Base-by-base conservation (phyloP, 176 grass and related monocot genomes). In the Cenchrus fungigraminus region DNA sequence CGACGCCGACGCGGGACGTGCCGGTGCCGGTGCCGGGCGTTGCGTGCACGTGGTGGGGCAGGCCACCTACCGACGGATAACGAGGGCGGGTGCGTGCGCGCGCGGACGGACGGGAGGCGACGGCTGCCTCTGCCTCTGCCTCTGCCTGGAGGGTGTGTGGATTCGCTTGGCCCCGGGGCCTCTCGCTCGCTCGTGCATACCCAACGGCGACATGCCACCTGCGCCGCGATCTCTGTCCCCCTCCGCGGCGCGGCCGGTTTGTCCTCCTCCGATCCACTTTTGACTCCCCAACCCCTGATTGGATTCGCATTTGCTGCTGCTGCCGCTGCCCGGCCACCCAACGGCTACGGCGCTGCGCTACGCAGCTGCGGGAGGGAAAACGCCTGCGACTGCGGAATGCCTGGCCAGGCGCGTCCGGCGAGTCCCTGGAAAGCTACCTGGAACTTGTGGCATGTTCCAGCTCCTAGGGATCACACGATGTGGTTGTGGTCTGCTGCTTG, bases 11-110 rank as follows among this genome's bases (percentile, higher is more conserved):
- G 37, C 37, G 37, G 37, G 37, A 40, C 37, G 37, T 32, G 37
- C 37, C 31, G 31, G 37, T 40, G 37, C 37, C 37, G 37, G 49
- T 9, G 49, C 9, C 49, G 9, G 49, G 49, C 49, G 49, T 51
- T 9, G 49, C 8, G 51, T 9, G 12, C 86, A 87, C 86, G 79
- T 87, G 86, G 86, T 82, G 86, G 86, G 84, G 74, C 73, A 29
- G 13, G 67, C 37, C 47, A 70, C 55, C 73, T 6, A 57, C 52
- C 52, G 73, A 76, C 73, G 73, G 73, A 56, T 53, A 34, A 49
- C 25, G 71, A 29, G 22, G 50, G 28, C 50, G 28, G 28, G 25
- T n/a, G 46, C 13, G 70, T 44, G 22, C 3, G 25, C 20, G 71
- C 31, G 31, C 14, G 49, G 6, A 15, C 7, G 16, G 65, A 43